These are phyloP conservation scores for Bruguiera gymnorhiza DNA, from an alignment of 345 rosid genomes.

Conservation along the genomic window DNA sequence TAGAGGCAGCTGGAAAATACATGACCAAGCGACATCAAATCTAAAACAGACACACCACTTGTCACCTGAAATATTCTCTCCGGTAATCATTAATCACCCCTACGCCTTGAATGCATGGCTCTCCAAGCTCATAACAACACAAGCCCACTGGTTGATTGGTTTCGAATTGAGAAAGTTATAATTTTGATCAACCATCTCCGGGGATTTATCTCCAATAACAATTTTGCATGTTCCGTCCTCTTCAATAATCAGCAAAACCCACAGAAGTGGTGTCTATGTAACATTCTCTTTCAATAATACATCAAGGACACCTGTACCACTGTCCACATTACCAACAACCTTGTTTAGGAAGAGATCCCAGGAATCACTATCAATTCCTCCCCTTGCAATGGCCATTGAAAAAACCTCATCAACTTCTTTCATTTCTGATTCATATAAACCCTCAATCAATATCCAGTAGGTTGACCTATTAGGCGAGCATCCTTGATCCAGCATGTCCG, in stretches of 20 bases:
- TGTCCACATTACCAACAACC: slow-evolving; percentile 38
- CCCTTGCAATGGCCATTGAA: slow-evolving; percentile 44
- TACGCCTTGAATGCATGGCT: neutral
- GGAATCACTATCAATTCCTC: slow-evolving; percentile 44
- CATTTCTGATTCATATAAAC: slow-evolving; percentile 37
- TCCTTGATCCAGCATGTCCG: slow-evolving; percentile 76
- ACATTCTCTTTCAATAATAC: slow-evolving; percentile 34
- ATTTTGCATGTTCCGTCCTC: no score
- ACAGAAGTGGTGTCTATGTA: neutral
- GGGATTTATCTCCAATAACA: no score
- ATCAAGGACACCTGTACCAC: slow-evolving; percentile 32
- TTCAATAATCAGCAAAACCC: no score
- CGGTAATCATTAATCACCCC: no score
- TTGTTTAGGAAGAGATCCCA: slow-evolving; percentile 57
- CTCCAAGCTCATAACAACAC: no score
- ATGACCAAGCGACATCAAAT: neutral
- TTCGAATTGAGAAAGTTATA: neutral
- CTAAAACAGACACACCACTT: neutral
- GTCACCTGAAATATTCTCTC: neutral
- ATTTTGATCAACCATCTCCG: neutral
- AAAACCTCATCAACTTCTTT: slow-evolving; percentile 50
- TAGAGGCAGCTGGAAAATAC: neutral
- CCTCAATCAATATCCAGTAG: slow-evolving; percentile 49
- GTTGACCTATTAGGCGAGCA: slow-evolving; percentile 59
- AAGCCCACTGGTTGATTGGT: neutral